A percentile compares a stretch with the other conserved stretches of the same genome.
Conservation (phyloP, 352 stramenopile species). For the Globisporangium carolinianum region DNA sequence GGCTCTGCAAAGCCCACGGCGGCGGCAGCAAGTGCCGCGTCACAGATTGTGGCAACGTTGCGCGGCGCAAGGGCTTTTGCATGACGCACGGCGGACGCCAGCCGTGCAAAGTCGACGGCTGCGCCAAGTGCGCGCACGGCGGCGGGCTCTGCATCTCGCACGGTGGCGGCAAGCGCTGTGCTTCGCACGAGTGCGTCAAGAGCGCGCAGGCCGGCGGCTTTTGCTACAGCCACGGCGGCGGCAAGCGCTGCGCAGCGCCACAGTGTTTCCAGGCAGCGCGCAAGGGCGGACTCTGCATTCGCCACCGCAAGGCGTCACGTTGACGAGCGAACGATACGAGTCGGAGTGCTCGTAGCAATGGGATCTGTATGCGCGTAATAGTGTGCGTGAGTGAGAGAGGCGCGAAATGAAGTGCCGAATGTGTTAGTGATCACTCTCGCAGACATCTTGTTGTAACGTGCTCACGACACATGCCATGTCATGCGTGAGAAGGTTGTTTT, state of each 20-base stretch:
- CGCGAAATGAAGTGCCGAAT: too few species aligned
- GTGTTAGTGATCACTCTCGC: too few species aligned
- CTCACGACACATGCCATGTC: too few species aligned
- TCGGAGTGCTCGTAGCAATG: background rate
- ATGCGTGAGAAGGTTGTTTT: too few species aligned
- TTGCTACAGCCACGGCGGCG: constrained; percentile 75
- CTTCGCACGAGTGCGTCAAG: constrained; percentile 44
- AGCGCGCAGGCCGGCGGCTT: constrained; percentile 70
- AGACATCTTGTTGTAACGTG: too few species aligned
- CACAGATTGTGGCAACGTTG: constrained; percentile 45
- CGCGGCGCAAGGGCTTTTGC: constrained; percentile 61
- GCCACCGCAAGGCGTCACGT: constrained; percentile 42
- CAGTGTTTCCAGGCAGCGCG: constrained; percentile 74
- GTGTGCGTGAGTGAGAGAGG: too few species aligned
- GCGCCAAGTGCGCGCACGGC: constrained; percentile 66
- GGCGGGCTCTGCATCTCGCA: constrained; percentile 74
- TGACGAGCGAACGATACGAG: background rate
- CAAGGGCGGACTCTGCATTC: constrained; percentile 75
- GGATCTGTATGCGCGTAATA: too few species aligned
- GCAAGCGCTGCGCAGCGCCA: constrained; percentile 60
- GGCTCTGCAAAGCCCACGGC: constrained; percentile 77
- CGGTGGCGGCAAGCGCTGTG: constrained; percentile 64
- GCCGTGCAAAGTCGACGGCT: constrained; percentile 65
- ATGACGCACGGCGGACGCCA: constrained; percentile 68
- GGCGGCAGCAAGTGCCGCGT: constrained; percentile 78